phyloP scores from a whole-genome alignment of 257 asterid species.

The Solanum phureja region DNA sequence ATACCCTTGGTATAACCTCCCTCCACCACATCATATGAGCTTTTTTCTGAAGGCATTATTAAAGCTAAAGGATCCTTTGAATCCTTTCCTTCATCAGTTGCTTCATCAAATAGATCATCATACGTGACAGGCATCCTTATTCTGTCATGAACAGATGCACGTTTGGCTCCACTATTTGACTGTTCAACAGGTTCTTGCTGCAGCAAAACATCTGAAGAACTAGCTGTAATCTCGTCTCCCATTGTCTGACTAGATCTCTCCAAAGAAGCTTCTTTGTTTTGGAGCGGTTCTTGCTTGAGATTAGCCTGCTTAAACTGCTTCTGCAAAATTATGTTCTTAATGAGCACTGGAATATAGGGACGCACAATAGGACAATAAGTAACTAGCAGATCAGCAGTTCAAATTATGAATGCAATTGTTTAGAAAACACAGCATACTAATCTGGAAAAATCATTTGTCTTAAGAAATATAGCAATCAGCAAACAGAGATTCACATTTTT shows the following conservation, averaged over 20 bases:
- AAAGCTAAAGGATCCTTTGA: slow-evolving; percentile 17
- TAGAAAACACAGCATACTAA: neutral
- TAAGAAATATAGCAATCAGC: neutral
- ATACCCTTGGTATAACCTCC: neutral
- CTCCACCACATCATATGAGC: no score
- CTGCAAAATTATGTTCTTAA: slow-evolving; percentile 27
- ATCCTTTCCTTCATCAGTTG: slow-evolving; percentile 2
- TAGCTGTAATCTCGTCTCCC: neutral
- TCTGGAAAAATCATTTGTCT: neutral
- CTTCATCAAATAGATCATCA: slow-evolving; percentile 43
- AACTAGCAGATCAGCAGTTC: neutral
- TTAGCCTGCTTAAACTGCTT: slow-evolving; percentile 53
- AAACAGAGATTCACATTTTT: neutral
- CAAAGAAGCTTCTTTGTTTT: slow-evolving; percentile 18
- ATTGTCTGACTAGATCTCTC: neutral
- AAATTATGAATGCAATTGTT: neutral
- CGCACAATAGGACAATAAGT: neutral
- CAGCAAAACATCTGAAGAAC: slow-evolving; percentile 7
- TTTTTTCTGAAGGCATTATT: no score
- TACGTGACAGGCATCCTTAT: slow-evolving; percentile 66
- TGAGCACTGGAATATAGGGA: neutral
- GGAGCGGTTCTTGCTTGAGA: slow-evolving; percentile 16
- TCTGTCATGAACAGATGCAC: slow-evolving; percentile 52
- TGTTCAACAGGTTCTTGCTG: slow-evolving; percentile 17
- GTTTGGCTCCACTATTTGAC: slow-evolving; percentile 17